Percentiles rank a stretch among this genome's conserved stretches.
Evolutionary conservation across 768 basidiomycete genomes (phyloP).

Genomic region (Naganishia vishniacii): DNA sequence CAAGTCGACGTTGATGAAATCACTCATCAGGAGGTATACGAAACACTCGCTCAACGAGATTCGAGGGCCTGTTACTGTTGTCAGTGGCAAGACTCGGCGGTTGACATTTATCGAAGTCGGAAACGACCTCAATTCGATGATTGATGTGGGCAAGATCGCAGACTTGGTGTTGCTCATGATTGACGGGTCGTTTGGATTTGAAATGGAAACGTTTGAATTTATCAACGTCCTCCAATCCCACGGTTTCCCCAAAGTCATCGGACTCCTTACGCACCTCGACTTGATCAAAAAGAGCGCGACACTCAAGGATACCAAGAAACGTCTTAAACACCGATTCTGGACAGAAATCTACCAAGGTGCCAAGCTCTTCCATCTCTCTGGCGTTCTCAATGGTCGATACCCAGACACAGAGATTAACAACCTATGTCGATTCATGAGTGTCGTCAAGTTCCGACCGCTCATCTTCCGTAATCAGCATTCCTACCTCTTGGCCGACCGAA

Average conservation of each 20-base stretch:
- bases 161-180: conserved; percentile 96
- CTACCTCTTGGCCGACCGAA: conserved; percentile 86
- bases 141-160: conserved; percentile 93
- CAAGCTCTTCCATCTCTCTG: conserved; percentile 94
- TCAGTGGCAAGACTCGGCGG: conserved; percentile 83
- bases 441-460: conserved; percentile 98
- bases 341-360: conserved; percentile 98
- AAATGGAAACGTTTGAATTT: conserved; percentile 99
- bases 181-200: conserved; percentile 95
- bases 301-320: conserved; percentile 83
- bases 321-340: conserved; percentile 97
- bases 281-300: conserved; percentile 86
- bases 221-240: conserved; percentile 94
- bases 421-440: conserved; percentile 88
- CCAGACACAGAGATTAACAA: conserved; percentile 95
- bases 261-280: conserved; percentile 90
- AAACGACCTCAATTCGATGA: conserved; percentile 96
- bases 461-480: conserved; percentile 92
- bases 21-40: conserved; percentile 81
- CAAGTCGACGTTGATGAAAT: conserved; percentile 88
- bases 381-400: conserved; percentile 93
- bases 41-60: conserved; percentile 87
- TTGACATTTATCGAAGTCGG: conserved; percentile 97
- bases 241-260: conserved; percentile 97
- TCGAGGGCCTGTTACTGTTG: conserved; percentile 89